These are phyloP conservation scores for Tremellales sp. DNA, from an alignment of 1,284 basidiomycete genomes.

Conservation along the genomic window DNA sequence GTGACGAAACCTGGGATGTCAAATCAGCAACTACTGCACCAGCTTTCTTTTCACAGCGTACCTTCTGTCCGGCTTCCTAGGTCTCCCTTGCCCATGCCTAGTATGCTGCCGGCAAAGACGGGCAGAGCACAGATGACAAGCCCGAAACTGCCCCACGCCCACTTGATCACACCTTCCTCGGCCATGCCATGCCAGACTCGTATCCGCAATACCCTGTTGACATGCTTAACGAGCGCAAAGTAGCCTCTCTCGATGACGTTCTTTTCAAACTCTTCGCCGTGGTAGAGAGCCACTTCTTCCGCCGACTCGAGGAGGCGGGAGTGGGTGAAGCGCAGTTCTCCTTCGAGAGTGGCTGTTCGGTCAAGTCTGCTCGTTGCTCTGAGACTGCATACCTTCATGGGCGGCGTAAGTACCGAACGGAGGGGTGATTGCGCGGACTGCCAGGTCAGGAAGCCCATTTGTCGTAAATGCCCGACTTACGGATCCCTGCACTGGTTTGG, in stretches of 20 bases:
- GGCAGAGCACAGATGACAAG: constrained; percentile 91
- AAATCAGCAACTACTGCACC: constrained; percentile 6
- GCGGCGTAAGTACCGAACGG: constrained; percentile 89
- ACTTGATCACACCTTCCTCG: constrained; percentile 95
- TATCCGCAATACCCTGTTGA: constrained; percentile 74
- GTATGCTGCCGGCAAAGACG: constrained; percentile 84
- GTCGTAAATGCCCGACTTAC: constrained; percentile 57
- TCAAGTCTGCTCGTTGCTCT: not conserved
- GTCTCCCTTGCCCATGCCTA: constrained; percentile 60
- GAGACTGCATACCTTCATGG: constrained; percentile 32
- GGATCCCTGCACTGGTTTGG: constrained; percentile 70
- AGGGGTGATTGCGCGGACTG: constrained; percentile 84
- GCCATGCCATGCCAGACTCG: constrained; percentile 87
- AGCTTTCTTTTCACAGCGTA: constrained; percentile 27
- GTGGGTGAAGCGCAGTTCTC: constrained; percentile 83
- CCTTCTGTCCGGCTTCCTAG: constrained; percentile 83
- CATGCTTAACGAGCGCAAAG: constrained; percentile 80
- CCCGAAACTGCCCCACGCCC: constrained; percentile 94
- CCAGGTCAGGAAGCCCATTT: constrained; percentile 1
- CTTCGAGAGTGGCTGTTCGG: constrained; percentile 76
- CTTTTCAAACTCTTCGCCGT: constrained; percentile 88
- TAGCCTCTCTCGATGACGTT: constrained; percentile 88
- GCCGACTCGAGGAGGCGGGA: constrained; percentile 89
- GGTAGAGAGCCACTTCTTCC: constrained; percentile 91
- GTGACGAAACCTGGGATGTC: constrained; percentile 86